Evolutionary conservation across 2,329 filamentous ascomycete genomes (phyloP).

Genomic region (Exophiala spinifera): DNA sequence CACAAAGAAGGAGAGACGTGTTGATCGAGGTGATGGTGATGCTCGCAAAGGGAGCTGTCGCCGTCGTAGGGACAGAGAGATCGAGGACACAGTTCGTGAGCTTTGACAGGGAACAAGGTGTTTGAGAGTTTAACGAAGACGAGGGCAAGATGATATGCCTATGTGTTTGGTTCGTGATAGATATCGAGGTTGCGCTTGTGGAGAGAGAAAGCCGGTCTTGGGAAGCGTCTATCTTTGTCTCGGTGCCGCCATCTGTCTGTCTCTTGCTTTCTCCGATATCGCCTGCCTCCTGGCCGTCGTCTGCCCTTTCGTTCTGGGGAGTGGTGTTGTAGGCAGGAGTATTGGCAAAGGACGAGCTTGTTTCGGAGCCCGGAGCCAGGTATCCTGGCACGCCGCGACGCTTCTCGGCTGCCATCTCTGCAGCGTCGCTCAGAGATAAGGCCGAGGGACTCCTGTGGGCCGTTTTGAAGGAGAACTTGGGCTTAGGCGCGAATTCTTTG

Average conservation of each 20-base stretch:
- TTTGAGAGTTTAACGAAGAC: slow-evolving; percentile 66
- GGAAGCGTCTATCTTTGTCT: slow-evolving; percentile 27
- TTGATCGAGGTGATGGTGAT: slow-evolving; percentile 67
- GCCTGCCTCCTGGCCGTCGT: slow-evolving; percentile 33
- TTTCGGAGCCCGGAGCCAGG: slow-evolving; percentile 32
- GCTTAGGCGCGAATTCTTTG: slow-evolving; percentile 66
- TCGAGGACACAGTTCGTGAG: slow-evolving; percentile 73
- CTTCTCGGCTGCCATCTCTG: slow-evolving; percentile 51
- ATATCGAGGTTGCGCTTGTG: slow-evolving; percentile 55
- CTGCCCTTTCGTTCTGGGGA: slow-evolving; percentile 35
- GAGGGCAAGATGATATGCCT: slow-evolving; percentile 74
- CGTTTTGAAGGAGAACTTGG: slow-evolving; percentile 79
- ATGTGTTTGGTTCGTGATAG: slow-evolving; percentile 64
- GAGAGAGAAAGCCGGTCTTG: slow-evolving; percentile 60
- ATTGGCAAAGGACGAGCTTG: slow-evolving; percentile 34
- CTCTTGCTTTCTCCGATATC: not conserved
- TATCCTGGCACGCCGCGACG: slow-evolving; percentile 45
- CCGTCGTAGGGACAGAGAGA: slow-evolving; percentile 62
- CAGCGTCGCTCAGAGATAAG: slow-evolving; percentile 56
- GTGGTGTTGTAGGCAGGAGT: slow-evolving; percentile 20
- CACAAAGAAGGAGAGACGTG: slow-evolving; percentile 71
- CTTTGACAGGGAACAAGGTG: slow-evolving; percentile 69
- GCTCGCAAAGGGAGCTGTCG: slow-evolving; percentile 61
- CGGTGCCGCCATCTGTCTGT: slow-evolving; percentile 11
- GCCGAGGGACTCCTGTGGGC: slow-evolving; percentile 52